Evolutionary conservation across 2,329 filamentous ascomycete genomes (phyloP).

Genomic region (Ascochyta pisi): DNA sequence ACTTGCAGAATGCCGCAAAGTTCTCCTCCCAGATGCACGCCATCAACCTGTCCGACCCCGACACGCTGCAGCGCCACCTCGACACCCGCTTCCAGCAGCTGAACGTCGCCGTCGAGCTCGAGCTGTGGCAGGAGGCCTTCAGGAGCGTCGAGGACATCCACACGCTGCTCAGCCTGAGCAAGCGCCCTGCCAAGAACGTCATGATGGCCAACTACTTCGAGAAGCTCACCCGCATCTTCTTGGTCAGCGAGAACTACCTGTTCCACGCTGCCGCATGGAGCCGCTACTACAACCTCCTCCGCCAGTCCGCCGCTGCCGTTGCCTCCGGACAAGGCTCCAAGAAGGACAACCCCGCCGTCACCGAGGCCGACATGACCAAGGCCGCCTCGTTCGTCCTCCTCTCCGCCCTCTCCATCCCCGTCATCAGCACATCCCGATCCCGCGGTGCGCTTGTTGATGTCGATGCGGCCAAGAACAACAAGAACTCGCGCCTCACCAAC

Average conservation of each 20-base stretch:
- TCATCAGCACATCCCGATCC: conserved; percentile 97
- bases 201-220: conserved; percentile 99
- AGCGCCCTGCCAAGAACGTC: conserved; percentile 95
- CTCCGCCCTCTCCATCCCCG: conserved; percentile 94
- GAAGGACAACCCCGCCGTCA: conserved; percentile 89
- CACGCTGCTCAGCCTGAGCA: conserved; percentile 95
- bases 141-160: conserved; percentile 99
- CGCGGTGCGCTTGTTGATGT: conserved; percentile 95
- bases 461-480: conserved; percentile 96
- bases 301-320: conserved; percentile 83
- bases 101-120: conserved; percentile 96
- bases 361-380: conserved; percentile 89
- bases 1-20: conserved; percentile 98
- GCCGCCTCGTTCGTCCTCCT: conserved; percentile 94
- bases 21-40: conserved; percentile 99
- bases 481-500: conserved; percentile 96
- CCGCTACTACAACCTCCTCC: conserved; percentile 94
- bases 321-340: conserved; percentile 87
- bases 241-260: conserved; percentile 98
- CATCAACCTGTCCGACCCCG: conserved; percentile 97
- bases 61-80: conserved; percentile 94
- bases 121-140: conserved; percentile 99
- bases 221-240: conserved; percentile 97
- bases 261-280: conserved; percentile 99
- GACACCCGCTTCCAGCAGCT: conserved; percentile 98